phyloP scores from a whole-genome alignment of 345 rosid genomes.

The Syzygium aqueum region DNA sequence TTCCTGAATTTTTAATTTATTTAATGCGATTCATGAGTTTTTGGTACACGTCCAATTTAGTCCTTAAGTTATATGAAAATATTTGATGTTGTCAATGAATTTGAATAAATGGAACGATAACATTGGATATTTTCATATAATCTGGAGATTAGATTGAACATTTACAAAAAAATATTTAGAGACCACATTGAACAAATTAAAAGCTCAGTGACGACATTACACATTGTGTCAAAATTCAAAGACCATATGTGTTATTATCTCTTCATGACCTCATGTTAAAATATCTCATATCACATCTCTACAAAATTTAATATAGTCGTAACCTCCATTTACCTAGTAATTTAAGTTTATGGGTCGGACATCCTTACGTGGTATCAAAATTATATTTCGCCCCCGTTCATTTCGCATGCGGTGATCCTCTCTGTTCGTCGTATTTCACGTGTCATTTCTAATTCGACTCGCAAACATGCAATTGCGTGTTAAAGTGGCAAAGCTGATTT shows the following conservation, averaged over 20 bases:
- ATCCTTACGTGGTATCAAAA: neutral
- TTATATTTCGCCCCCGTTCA: neutral
- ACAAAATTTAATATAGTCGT: fast-evolving
- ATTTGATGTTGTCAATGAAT: neutral
- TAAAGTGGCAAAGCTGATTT: too few species aligned
- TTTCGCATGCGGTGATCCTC: neutral
- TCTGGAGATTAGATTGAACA: neutral
- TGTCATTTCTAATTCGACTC: too few species aligned
- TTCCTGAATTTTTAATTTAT: neutral
- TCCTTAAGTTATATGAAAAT: fast-evolving
- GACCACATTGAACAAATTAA: neutral
- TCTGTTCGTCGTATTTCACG: neutral
- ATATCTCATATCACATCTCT: neutral
- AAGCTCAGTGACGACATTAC: fast-evolving
- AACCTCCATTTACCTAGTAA: neutral
- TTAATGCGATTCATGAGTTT: fast-evolving
- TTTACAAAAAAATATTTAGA: too few species aligned
- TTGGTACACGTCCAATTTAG: neutral
- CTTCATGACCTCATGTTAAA: neutral
- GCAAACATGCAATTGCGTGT: too few species aligned
- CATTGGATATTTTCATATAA: neutral
- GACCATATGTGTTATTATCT: neutral
- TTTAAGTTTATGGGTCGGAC: neutral
- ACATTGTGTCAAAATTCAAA: fast-evolving
- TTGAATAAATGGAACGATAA: neutral